Evolutionary conservation across 2,329 filamentous ascomycete species (phyloP), one percentile per base, ranked within the genome.

Genomic region (Exophiala spinifera): DNA sequence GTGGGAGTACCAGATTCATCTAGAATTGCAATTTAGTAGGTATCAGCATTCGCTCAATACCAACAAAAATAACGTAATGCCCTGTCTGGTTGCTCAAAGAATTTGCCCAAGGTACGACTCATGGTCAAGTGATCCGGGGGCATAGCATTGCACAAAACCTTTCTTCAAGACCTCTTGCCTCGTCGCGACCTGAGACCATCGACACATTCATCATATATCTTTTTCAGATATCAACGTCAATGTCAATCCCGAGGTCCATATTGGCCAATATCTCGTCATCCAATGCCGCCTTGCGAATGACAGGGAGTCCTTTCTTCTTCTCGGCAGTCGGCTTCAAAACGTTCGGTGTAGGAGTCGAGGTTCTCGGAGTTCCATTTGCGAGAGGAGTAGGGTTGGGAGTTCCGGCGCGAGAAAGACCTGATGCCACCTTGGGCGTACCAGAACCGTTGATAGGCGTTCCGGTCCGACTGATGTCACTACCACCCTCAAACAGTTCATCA

Each of bases 191-290:
- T 25, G 23, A 31, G 4, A 31, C 10, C 11, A 10, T 31, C 28
- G 28, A 31, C 11, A 21, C 7, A 23, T 46, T 5, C 42, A 39
- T 33, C n/a, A 17, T 21, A 20, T 10, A 14, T 33, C 7, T 28
- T n/a, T 3, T 21, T 47, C 43, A 47, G n/a, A 51, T 51, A 23
- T 54, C 54, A 63, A 95, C 89, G 63, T 95, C 91, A 64, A 96
- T 85, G 64, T 97, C 92, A 68, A 97, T 90, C 23, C 90, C 92
- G 64, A 97, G 74, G 69, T 97, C 94, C 76, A 97, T 76, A 21
- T 85, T 81, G 1, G 87, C 91, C 70, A 97, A 92, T 52, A 96
- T 87, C 67, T 97, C 94, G 67, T 97, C 94, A 59, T 96, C 91
- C 77, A 88, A 87, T 53, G 91, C 81, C 25, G 87, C 85, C 72